These are phyloP conservation scores for Ambrosiella xylebori DNA, from an alignment of 2,329 filamentous ascomycete species.

Conservation along the genomic window DNA sequence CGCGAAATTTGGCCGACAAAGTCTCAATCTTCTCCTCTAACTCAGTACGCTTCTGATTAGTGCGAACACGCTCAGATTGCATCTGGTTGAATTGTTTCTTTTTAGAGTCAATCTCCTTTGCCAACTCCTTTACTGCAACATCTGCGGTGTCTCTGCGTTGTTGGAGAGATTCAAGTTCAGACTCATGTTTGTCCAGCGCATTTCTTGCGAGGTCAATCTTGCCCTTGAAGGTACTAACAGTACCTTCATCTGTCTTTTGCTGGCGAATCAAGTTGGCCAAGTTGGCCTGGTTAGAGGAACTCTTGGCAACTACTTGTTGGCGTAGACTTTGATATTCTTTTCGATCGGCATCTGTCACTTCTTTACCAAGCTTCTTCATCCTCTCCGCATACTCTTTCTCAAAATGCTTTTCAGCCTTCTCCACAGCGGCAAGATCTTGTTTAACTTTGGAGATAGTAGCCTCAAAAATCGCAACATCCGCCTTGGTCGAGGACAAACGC, in stretches of 20 bases:
- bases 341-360: slow-evolving; percentile 69
- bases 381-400: slow-evolving; percentile 74
- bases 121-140: slow-evolving; percentile 46
- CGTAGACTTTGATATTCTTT: slow-evolving; percentile 78
- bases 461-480: slow-evolving; percentile 58
- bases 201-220: slow-evolving; percentile 68
- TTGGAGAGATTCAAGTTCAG: slow-evolving; percentile 50
- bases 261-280: slow-evolving; percentile 78
- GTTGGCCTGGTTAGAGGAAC: slow-evolving; percentile 63
- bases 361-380: slow-evolving; percentile 70
- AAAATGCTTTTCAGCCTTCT: slow-evolving; percentile 77
- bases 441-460: slow-evolving; percentile 54
- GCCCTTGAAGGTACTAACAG: slow-evolving; percentile 72
- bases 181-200: slow-evolving; percentile 54
- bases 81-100: slow-evolving; percentile 81
- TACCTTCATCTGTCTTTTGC: slow-evolving; percentile 79
- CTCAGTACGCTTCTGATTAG: slow-evolving; percentile 68
- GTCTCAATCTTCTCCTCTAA: slow-evolving; percentile 83
- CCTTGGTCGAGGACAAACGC: slow-evolving; percentile 52
- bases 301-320: slow-evolving; percentile 68
- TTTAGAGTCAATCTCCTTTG: slow-evolving; percentile 64
- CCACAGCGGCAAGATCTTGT: slow-evolving; percentile 66
- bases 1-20: slow-evolving; percentile 60
- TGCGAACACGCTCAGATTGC: slow-evolving; percentile 65
- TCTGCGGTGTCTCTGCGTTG: slow-evolving; percentile 51